phyloP scores from a whole-genome alignment of 495 filamentous ascomycete genomes.

The Penicillium bialowiezense region DNA sequence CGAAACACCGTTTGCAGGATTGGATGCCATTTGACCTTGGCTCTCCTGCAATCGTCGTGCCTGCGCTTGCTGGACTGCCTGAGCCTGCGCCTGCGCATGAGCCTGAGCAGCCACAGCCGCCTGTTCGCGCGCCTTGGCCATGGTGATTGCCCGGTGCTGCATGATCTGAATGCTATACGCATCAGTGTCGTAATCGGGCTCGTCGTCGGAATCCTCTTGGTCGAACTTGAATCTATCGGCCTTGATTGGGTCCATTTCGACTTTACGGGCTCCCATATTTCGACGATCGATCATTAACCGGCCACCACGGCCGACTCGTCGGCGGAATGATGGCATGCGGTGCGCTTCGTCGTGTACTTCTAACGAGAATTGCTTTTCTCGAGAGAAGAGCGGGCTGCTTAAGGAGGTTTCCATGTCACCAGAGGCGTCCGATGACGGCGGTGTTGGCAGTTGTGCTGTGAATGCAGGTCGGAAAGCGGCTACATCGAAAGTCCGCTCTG shows the following conservation, averaged over 20 bases:
- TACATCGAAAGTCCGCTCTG: slow-evolving; percentile 54
- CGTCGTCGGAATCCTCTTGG: slow-evolving; percentile 64
- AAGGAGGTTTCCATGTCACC: slow-evolving; percentile 51
- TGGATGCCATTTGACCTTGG: slow-evolving; percentile 14
- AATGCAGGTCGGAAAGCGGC: slow-evolving; percentile 71
- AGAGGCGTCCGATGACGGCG: slow-evolving; percentile 75
- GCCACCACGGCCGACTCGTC: slow-evolving; percentile 71
- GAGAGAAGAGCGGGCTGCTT: slow-evolving; percentile 44
- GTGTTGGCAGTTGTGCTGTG: slow-evolving; percentile 80
- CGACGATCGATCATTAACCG: slow-evolving; percentile 78
- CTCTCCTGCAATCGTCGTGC: slow-evolving; percentile 41
- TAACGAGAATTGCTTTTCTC: slow-evolving; percentile 49
- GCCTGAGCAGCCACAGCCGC: slow-evolving; percentile 44
- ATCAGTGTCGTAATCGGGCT: slow-evolving; percentile 68
- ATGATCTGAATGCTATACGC: slow-evolving; percentile 67
- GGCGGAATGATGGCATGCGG: slow-evolving; percentile 58
- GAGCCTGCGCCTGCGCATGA: slow-evolving; percentile 47
- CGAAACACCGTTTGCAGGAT: slow-evolving; percentile 30
- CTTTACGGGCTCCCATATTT: slow-evolving; percentile 46
- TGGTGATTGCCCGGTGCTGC: slow-evolving; percentile 69
- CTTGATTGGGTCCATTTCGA: slow-evolving; percentile 49
- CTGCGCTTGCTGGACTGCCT: slow-evolving; percentile 39
- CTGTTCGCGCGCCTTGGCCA: slow-evolving; percentile 48
- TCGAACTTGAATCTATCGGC: slow-evolving; percentile 84
- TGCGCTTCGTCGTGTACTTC: slow-evolving; percentile 48